phyloP scores from a whole-genome alignment of 2,329 filamentous ascomycete species.

The Bisporella sp. region DNA sequence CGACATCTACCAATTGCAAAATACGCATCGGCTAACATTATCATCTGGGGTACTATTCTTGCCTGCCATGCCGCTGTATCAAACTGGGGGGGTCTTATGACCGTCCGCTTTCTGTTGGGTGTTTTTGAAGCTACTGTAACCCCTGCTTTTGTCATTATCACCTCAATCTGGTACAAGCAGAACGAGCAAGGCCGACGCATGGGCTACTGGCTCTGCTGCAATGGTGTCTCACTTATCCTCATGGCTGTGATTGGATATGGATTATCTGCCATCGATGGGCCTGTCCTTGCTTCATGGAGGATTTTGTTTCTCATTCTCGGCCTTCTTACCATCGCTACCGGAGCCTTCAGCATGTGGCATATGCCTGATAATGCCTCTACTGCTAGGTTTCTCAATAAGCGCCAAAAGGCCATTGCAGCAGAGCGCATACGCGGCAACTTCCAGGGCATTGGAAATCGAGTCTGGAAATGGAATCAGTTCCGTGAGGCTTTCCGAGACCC shows the following conservation, averaged over 20 bases:
- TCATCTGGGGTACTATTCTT: constrained; percentile 30
- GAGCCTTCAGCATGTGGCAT: not conserved
- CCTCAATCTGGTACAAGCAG: constrained; percentile 32
- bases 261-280: constrained; percentile 35
- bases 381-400: constrained; percentile 7
- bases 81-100: constrained; percentile 31
- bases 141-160: constrained; percentile 48
- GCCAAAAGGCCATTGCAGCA: constrained; percentile 11
- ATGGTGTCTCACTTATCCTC: constrained; percentile 35
- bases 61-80: constrained; percentile 28
- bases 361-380: constrained; percentile 9
- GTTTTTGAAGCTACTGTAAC: constrained; percentile 46
- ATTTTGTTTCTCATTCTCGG: constrained; percentile 35
- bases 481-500: constrained; percentile 11
- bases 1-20: constrained; percentile 2
- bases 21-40: constrained; percentile 13
- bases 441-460: constrained; percentile 13
- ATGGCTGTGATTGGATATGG: constrained; percentile 42
- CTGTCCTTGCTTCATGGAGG: constrained; percentile 30
- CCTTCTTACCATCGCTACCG: constrained; percentile 3
- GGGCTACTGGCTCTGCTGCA: constrained; percentile 40
- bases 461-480: constrained; percentile 12
- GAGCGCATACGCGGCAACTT: constrained; percentile 15
- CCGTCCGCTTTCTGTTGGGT: constrained; percentile 47
- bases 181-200: constrained; percentile 31